Evolutionary conservation across 2,329 filamentous ascomycete species (phyloP).

Genomic region (Hymenoscyphus linearis): DNA sequence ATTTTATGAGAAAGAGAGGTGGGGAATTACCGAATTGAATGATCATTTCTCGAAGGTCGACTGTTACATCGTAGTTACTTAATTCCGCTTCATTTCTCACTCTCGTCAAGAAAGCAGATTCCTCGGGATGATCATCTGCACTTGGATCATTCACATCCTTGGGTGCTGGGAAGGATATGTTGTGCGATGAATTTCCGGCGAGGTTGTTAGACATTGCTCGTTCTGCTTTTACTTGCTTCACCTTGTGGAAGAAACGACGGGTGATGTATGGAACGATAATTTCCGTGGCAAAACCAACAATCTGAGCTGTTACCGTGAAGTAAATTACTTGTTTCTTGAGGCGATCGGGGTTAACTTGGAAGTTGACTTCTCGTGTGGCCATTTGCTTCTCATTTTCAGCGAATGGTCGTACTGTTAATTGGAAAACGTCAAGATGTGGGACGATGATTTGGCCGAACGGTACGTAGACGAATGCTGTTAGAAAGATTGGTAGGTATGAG

Average conservation of each 20-base stretch:
- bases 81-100: slow-evolving; percentile 81
- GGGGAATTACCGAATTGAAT: slow-evolving; percentile 62
- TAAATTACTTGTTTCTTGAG: slow-evolving; percentile 92
- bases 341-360: slow-evolving; percentile 76
- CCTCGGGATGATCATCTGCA: slow-evolving; percentile 65
- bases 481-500: slow-evolving; percentile 84
- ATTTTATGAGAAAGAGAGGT: background rate
- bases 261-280: slow-evolving; percentile 81
- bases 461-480: slow-evolving; percentile 91
- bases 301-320: slow-evolving; percentile 88
- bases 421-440: slow-evolving; percentile 81
- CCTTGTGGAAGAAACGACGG: slow-evolving; percentile 70
- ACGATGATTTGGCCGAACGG: slow-evolving; percentile 82
- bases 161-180: slow-evolving; percentile 23
- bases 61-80: slow-evolving; percentile 80
- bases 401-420: slow-evolving; percentile 66
- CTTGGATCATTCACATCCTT: slow-evolving; percentile 45
- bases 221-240: slow-evolving; percentile 65
- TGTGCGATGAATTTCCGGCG: slow-evolving; percentile 37
- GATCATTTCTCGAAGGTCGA: slow-evolving; percentile 90
- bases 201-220: slow-evolving; percentile 36
- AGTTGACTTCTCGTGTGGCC: slow-evolving; percentile 51
- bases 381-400: slow-evolving; percentile 70
- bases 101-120: slow-evolving; percentile 72
- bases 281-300: slow-evolving; percentile 82